Conservation (phyloP, 2,329 filamentous ascomycete genomes). For the Aspergillus amoenus region DNA sequence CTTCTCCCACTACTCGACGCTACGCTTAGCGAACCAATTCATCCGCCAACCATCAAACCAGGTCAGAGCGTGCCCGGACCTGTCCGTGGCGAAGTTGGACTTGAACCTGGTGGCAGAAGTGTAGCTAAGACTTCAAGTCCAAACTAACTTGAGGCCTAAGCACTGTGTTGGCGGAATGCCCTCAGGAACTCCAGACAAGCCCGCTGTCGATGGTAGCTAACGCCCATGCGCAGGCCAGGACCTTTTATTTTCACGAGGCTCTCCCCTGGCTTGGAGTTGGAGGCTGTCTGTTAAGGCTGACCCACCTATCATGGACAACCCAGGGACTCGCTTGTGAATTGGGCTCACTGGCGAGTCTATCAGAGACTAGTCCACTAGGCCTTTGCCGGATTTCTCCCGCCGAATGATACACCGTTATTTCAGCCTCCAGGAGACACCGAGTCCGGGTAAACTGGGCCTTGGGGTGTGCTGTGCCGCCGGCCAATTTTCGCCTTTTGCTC, state of each 20-base stretch:
- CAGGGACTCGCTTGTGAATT: neutral
- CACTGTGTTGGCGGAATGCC: neutral
- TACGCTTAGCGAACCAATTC: slow-evolving; percentile 7
- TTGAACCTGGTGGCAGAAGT: neutral
- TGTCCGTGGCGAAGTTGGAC: neutral
- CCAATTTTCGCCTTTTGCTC: neutral
- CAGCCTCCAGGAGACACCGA: neutral
- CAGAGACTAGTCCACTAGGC: neutral
- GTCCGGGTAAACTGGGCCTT: neutral
- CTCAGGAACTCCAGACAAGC: neutral
- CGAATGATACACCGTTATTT: neutral
- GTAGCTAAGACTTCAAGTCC: neutral
- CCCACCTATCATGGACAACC: neutral
- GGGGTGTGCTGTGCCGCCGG: neutral
- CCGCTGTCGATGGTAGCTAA: neutral
- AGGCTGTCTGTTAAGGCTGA: neutral
- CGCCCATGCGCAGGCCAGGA: neutral
- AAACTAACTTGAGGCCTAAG: neutral
- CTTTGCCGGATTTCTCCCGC: neutral
- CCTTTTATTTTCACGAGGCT: slow-evolving; percentile 1
- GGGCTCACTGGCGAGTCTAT: neutral
- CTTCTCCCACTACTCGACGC: neutral
- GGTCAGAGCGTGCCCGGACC: neutral
- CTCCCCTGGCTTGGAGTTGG: neutral
- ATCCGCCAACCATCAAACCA: neutral